Percentiles rank a stretch among this genome's conserved stretches.
Conservation (phyloP, 805 yeast genomes). For the Metschnikowia amazonensis region DNA sequence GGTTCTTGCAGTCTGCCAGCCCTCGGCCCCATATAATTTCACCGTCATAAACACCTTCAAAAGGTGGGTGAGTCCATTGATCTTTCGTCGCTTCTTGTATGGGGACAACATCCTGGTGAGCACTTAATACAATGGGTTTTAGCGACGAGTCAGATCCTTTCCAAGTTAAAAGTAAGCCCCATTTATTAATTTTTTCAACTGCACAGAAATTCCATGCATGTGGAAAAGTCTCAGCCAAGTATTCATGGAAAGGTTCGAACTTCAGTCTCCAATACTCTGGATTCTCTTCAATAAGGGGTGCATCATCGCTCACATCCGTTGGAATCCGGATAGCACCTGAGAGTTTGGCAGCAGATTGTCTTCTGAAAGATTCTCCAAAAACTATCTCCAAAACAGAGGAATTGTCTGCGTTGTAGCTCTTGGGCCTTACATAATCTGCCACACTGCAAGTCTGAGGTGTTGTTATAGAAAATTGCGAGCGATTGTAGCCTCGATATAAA, state of each 20-base stretch:
- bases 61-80: constrained; percentile 15
- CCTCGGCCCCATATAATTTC: constrained; percentile 14
- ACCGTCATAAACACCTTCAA: constrained; percentile 13
- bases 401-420: constrained; percentile 22
- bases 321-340: constrained; percentile 59
- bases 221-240: constrained; percentile 14
- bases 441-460: constrained; percentile 1
- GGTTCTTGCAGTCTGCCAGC: constrained; percentile 60
- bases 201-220: constrained; percentile 4
- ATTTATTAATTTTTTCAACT: constrained; percentile 10
- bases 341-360: constrained; percentile 39
- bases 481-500: not conserved
- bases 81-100: constrained; percentile 11
- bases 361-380: constrained; percentile 7
- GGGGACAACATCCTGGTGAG: constrained; percentile 17
- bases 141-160: constrained; percentile 10
- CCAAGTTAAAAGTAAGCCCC: constrained; percentile 15
- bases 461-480: not conserved
- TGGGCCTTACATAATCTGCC: constrained; percentile 25
- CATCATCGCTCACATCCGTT: constrained; percentile 58
- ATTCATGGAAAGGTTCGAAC: constrained; percentile 16
- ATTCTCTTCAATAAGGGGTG: constrained; percentile 41
- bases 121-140: constrained; percentile 15
- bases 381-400: constrained; percentile 22
- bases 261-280: constrained; percentile 44